Percentiles rank a stretch among this genome's conserved stretches.
These are phyloP conservation scores for Sclerotinia trifoliorum DNA, from an alignment of 2,329 filamentous ascomycete species.

Conservation along the genomic window DNA sequence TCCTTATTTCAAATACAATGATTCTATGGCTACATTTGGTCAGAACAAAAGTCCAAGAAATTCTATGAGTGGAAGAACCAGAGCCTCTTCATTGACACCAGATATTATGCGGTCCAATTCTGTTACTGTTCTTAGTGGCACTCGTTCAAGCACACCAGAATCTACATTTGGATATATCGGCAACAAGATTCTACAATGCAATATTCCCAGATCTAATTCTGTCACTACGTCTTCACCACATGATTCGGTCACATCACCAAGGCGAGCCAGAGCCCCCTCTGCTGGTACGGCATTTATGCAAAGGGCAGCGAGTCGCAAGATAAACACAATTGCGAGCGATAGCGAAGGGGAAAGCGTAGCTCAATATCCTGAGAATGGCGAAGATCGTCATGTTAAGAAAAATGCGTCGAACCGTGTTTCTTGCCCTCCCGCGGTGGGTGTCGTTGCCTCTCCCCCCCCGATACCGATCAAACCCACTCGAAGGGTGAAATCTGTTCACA, in stretches of 20 bases:
- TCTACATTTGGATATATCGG: slow-evolving; percentile 29
- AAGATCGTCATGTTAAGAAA: slow-evolving; percentile 3
- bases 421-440: slow-evolving; percentile 29
- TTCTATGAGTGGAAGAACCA: slow-evolving; percentile 24
- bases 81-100: slow-evolving; percentile 36
- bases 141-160: slow-evolving; percentile 33
- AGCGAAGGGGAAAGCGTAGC: slow-evolving; percentile 33
- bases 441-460: slow-evolving; percentile 25
- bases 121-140: slow-evolving; percentile 12
- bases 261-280: slow-evolving; percentile 46
- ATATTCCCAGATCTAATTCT: slow-evolving; percentile 26
- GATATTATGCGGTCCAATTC: slow-evolving; percentile 28
- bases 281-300: slow-evolving; percentile 50
- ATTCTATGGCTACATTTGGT: slow-evolving; percentile 28
- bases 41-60: slow-evolving; percentile 21
- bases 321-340: slow-evolving; percentile 34
- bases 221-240: slow-evolving; percentile 21
- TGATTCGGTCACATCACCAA: slow-evolving; percentile 37
- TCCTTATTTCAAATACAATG: slow-evolving; percentile 42
- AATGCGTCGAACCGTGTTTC: slow-evolving; percentile 20
- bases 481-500: slow-evolving; percentile 33
- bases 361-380: slow-evolving; percentile 18
- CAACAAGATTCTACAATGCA: slow-evolving; percentile 32
- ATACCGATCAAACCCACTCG: slow-evolving; percentile 30
- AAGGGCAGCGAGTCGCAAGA: slow-evolving; percentile 34